phyloP scores from a whole-genome alignment of 2,329 filamentous ascomycete genomes.

The Fusarium nurragi region DNA sequence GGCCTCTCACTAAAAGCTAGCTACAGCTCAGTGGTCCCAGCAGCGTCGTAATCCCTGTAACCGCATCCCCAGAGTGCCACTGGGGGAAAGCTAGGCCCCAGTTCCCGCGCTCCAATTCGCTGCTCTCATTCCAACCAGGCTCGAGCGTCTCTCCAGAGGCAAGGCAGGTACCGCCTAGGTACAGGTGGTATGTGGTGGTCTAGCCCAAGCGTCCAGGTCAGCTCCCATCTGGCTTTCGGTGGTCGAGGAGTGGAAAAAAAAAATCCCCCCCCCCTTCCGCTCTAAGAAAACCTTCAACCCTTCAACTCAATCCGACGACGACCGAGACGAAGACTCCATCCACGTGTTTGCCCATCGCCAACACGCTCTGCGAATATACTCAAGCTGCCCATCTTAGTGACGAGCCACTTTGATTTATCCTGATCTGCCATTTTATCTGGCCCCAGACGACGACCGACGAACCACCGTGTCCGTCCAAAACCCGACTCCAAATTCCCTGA shows the following conservation, averaged over 20 bases:
- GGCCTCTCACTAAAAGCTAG: constrained; percentile 20
- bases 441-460: constrained; percentile 39
- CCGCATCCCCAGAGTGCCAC: constrained; percentile 19
- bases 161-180: constrained; percentile 28
- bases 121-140: constrained; percentile 28
- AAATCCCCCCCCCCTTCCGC: constrained; percentile 28
- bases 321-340: constrained; percentile 38
- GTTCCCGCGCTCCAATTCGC: neutral
- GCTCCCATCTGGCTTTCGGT: constrained; percentile 14
- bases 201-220: constrained; percentile 16
- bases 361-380: constrained; percentile 40
- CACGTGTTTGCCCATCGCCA: constrained; percentile 41
- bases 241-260: constrained; percentile 26
- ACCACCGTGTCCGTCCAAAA: constrained; percentile 36
- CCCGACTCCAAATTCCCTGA: constrained; percentile 41
- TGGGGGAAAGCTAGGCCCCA: constrained; percentile 1
- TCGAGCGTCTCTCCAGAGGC: constrained; percentile 15
- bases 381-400: constrained; percentile 25
- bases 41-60: constrained; percentile 27
- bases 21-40: constrained; percentile 21
- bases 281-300: constrained; percentile 41
- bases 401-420: constrained; percentile 23
- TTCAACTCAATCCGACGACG: constrained; percentile 44
- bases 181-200: constrained; percentile 1
- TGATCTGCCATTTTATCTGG: constrained; percentile 31